A percentile compares a stretch with the other conserved stretches of the same genome.
Evolutionary conservation across 2,329 filamentous ascomycete species (phyloP).

Genomic region (Epicoccum nigrum): DNA sequence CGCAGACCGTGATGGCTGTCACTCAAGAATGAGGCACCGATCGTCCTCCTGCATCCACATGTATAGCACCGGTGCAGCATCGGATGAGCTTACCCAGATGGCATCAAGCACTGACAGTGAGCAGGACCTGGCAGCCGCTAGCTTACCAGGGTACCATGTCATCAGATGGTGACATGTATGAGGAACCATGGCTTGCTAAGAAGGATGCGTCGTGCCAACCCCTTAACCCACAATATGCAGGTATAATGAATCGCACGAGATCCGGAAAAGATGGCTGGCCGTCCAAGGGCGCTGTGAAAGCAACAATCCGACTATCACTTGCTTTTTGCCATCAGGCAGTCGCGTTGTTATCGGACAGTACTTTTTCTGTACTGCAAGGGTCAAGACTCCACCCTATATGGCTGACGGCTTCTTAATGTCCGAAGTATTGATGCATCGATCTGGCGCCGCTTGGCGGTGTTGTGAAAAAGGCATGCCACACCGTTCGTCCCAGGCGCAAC

Average conservation of each 20-base stretch:
- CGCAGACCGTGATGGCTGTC: background rate
- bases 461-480: too few relatives aligned
- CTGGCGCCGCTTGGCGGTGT: too few relatives aligned
- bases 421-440: background rate
- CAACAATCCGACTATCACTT: background rate
- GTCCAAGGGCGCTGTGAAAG: too few relatives aligned
- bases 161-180: too few relatives aligned
- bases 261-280: too few relatives aligned
- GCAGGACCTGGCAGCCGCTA: background rate
- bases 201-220: too few relatives aligned
- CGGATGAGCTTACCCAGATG: background rate
- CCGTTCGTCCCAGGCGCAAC: too few relatives aligned
- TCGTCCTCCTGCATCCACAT: too few relatives aligned
- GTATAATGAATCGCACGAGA: too few relatives aligned
- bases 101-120: background rate
- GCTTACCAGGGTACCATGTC: background rate
- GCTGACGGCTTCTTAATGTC: constrained; percentile 1
- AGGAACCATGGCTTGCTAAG: background rate
- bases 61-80: background rate
- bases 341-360: background rate
- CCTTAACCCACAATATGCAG: too few relatives aligned
- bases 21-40: background rate
- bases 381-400: background rate
- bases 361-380: too few relatives aligned
- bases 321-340: constrained; percentile 9